Evolutionary conservation across 805 yeast genomes (phyloP).

Genomic region (Candida michaelii): DNA sequence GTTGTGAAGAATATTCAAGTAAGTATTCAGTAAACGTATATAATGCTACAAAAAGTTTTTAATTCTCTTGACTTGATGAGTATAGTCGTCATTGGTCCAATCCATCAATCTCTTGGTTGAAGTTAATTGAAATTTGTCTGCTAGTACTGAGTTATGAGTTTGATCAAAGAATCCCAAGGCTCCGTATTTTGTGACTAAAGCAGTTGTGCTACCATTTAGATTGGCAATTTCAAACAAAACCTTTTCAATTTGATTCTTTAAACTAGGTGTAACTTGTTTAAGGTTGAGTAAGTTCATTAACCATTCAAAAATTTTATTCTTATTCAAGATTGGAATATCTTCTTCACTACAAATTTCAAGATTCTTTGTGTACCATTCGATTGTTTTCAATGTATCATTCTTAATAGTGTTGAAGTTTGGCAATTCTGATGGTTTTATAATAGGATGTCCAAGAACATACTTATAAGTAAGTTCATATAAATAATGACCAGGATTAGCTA

Average conservation of each 20-base stretch:
- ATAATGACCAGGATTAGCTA: slow-evolving; percentile 69
- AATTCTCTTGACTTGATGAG: slow-evolving; percentile 43
- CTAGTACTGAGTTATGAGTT: slow-evolving; percentile 31
- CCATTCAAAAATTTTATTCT: slow-evolving; percentile 67
- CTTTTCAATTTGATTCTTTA: slow-evolving; percentile 40
- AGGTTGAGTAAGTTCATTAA: slow-evolving; percentile 52
- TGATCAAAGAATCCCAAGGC: slow-evolving; percentile 32
- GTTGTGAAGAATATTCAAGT: slow-evolving; percentile 1
- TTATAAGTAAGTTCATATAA: slow-evolving; percentile 70
- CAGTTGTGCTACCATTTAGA: slow-evolving; percentile 58
- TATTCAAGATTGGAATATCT: slow-evolving; percentile 56
- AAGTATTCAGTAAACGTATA: neutral
- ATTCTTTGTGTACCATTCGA: slow-evolving; percentile 56
- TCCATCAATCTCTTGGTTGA: slow-evolving; percentile 54
- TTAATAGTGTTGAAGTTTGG: slow-evolving; percentile 47
- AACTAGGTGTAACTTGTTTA: slow-evolving; percentile 44
- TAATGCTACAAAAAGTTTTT: too few relatives aligned
- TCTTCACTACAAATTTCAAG: slow-evolving; percentile 10
- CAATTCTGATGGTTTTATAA: slow-evolving; percentile 38
- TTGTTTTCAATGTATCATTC: slow-evolving; percentile 50
- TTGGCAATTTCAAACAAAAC: slow-evolving; percentile 49
- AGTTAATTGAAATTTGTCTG: slow-evolving; percentile 43
- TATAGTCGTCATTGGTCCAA: slow-evolving; percentile 59
- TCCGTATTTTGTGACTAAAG: slow-evolving; percentile 59
- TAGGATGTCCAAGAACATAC: slow-evolving; percentile 62